These are phyloP conservation scores for Metschnikowia gelsemii DNA, from an alignment of 805 yeast species.

Conservation along the genomic window DNA sequence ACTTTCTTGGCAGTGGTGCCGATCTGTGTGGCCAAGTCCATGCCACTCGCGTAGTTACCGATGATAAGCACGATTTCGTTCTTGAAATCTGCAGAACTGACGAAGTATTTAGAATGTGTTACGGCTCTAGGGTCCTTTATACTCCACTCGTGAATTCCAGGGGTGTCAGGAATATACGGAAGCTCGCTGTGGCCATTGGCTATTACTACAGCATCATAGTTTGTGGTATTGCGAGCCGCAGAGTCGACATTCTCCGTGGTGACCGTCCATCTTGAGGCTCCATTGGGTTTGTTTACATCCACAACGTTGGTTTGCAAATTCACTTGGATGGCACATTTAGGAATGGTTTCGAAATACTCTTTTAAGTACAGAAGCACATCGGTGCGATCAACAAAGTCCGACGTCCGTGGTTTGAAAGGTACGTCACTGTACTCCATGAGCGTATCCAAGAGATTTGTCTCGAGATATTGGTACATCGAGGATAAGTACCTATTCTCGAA, in stretches of 20 bases:
- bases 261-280: conserved; percentile 12
- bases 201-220: conserved; percentile 39
- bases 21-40: conserved; percentile 66
- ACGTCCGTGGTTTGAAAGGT: conserved; percentile 48
- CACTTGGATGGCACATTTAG: conserved; percentile 43
- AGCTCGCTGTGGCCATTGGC: conserved; percentile 41
- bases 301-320: conserved; percentile 29
- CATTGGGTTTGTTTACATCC: conserved; percentile 17
- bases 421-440: conserved; percentile 64
- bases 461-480: conserved; percentile 27
- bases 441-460: conserved; percentile 23
- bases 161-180: conserved; percentile 35
- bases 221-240: conserved; percentile 17
- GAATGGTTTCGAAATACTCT: conserved; percentile 46
- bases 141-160: conserved; percentile 34
- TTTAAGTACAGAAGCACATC: conserved; percentile 64
- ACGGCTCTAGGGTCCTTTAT: conserved; percentile 25
- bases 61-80: conserved; percentile 54
- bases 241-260: conserved; percentile 7
- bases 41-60: conserved; percentile 80
- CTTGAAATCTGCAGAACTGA: conserved; percentile 21
- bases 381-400: conserved; percentile 56
- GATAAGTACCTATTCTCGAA: conserved; percentile 17
- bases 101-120: conserved; percentile 36
- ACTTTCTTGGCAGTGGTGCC: conserved; percentile 32